phyloP scores from a whole-genome alignment of 2,329 filamentous ascomycete species.

The Scytalidium sp. region DNA sequence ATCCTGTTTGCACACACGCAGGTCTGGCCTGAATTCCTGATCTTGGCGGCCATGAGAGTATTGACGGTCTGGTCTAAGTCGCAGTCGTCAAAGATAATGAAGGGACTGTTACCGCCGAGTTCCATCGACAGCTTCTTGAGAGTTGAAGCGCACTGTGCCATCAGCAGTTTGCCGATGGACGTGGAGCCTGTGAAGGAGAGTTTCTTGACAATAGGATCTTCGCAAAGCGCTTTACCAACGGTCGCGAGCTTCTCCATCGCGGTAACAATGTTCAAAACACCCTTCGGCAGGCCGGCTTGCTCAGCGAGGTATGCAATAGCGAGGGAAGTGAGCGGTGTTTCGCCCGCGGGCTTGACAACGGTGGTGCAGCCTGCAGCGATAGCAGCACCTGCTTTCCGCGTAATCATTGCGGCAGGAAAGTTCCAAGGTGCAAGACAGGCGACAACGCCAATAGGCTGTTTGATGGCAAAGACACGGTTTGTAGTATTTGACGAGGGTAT shows the following conservation, averaged over 20 bases:
- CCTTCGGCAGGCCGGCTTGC: constrained; percentile 72
- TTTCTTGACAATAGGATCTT: constrained; percentile 34
- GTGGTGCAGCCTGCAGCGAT: constrained; percentile 88
- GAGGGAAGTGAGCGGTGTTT: constrained; percentile 68
- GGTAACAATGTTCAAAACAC: constrained; percentile 66
- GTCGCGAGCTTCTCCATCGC: constrained; percentile 40
- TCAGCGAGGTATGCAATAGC: constrained; percentile 74
- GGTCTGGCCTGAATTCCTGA: constrained; percentile 64
- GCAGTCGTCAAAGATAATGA: constrained; percentile 37
- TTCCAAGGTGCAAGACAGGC: constrained; percentile 31
- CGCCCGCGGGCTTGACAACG: constrained; percentile 86
- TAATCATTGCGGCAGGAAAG: constrained; percentile 53
- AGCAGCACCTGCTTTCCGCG: constrained; percentile 47
- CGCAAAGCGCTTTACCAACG: constrained; percentile 31
- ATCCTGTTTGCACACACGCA: constrained; percentile 73
- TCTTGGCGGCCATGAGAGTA: neutral
- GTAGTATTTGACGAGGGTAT: constrained; percentile 6
- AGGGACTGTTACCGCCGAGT: constrained; percentile 38
- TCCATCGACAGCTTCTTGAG: constrained; percentile 42
- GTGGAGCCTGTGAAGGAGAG: constrained; percentile 66
- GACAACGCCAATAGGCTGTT: constrained; percentile 18
- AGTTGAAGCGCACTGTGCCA: constrained; percentile 27
- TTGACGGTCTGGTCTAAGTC: constrained; percentile 62
- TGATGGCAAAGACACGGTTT: constrained; percentile 12
- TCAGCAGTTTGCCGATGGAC: constrained; percentile 34